Evolutionary conservation across 805 yeast genomes (phyloP), one percentile per base, ranked within the genome.

Genomic region (Starmerella kuoi): DNA sequence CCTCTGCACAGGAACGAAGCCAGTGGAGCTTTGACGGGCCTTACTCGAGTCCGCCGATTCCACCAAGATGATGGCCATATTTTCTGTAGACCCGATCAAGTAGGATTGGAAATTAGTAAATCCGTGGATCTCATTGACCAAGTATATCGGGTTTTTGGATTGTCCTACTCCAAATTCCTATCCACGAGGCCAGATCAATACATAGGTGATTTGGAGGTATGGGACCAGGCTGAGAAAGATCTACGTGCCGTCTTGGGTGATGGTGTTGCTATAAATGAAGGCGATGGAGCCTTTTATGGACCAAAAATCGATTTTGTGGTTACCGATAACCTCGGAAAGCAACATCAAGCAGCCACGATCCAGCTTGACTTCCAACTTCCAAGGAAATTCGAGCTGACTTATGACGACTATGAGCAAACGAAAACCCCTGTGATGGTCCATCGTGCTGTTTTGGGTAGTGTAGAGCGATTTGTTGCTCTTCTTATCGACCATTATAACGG

Each of bases 21-120:
- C 22, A 79, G 93, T 44, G 98, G 98, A 2, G 93, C 97, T 1
- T 69, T 91, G 18, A 73, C 88, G 5, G 98, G 98, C 0, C 66
- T 91, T 28, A 91, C 97, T 0, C 69, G 98, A 43, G 95, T 91
- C 3, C 73, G 98, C 45, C 68, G 95, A 49, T 91, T 91, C 63
- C 98, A 91, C 61, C 98, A 91, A 63, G 98, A 91, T 61, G 98
- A 91, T 60, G 97, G 96, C 6, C 98, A 91, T 55, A 87, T 91
- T 22, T 91, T 91, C 60, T 91, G 98, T 58, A 74, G 79, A 2
- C 68, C 72, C 27, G 75, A 71, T 5, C 98, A 91, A 62, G 77
- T 91, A 37, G 72, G 70, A 37, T 53, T 59, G 24, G 98, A 91
- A 57, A 86, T 91, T 37, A 55, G 68, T 8, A 72, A 74, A 42